Evolutionary conservation across 495 filamentous ascomycete species (phyloP).

Genomic region (Aspergillus cavernicola): DNA sequence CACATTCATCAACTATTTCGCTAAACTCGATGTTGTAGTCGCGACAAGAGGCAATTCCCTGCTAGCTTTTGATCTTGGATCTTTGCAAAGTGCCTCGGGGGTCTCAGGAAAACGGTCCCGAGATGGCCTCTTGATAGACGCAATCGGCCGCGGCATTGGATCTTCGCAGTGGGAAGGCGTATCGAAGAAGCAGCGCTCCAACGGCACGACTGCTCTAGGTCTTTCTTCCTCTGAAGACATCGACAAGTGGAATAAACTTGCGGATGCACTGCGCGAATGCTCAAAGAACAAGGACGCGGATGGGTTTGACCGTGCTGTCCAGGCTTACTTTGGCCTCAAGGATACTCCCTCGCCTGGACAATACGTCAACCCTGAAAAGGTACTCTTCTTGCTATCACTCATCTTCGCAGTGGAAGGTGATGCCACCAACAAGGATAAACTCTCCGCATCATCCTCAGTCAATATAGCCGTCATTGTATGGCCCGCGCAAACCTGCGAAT

Average conservation of each 20-base stretch:
- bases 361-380: conserved; percentile 40
- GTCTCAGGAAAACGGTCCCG: conserved; percentile 57
- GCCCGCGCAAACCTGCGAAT: conserved; percentile 52
- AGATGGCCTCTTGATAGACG: conserved; percentile 66
- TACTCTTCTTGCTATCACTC: conserved; percentile 49
- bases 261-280: conserved; percentile 26
- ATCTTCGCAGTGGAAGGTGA: conserved; percentile 46
- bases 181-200: conserved; percentile 35
- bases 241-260: conserved; percentile 35
- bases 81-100: conserved; percentile 41
- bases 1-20: conserved; percentile 56
- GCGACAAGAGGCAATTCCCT: conserved; percentile 54
- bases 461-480: conserved; percentile 47
- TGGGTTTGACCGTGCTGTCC: conserved; percentile 40
- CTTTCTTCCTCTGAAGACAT: conserved; percentile 33
- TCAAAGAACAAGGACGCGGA: conserved; percentile 23
- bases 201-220: conserved; percentile 28
- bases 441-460: conserved; percentile 24
- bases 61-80: conserved; percentile 61
- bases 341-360: conserved; percentile 21
- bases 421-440: conserved; percentile 10
- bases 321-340: conserved; percentile 28
- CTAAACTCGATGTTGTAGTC: conserved; percentile 58
- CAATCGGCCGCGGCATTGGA: conserved; percentile 56
- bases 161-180: conserved; percentile 31